These are phyloP conservation scores for Cytospora piceicola DNA, from an alignment of 2,329 filamentous ascomycete species.

Conservation along the genomic window DNA sequence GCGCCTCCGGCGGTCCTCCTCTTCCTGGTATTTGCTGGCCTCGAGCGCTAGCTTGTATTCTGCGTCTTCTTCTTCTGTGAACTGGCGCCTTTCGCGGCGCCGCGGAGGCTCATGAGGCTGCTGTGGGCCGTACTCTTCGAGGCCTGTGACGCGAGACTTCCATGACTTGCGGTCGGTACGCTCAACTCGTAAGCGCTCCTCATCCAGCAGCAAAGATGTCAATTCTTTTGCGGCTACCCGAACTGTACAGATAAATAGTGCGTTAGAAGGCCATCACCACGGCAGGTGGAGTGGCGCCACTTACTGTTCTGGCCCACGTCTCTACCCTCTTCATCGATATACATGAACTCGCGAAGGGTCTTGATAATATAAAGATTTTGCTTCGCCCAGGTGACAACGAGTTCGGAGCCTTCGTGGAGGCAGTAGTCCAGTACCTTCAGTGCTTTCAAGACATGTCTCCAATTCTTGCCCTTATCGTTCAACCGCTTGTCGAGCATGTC, in stretches of 20 bases:
- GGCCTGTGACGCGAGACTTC: slow-evolving; percentile 94
- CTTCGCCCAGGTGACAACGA: slow-evolving; percentile 96
- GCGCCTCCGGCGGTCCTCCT: slow-evolving; percentile 81
- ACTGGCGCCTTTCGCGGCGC: slow-evolving; percentile 53
- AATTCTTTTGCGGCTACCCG: slow-evolving; percentile 95
- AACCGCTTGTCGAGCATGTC: slow-evolving; percentile 99
- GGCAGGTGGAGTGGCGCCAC: neutral
- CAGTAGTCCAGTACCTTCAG: slow-evolving; percentile 98
- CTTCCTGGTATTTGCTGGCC: slow-evolving; percentile 92
- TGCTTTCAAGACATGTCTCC: slow-evolving; percentile 96
- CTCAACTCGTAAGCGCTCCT: slow-evolving; percentile 88
- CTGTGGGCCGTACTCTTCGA: slow-evolving; percentile 74
- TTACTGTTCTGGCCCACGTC: slow-evolving; percentile 96
- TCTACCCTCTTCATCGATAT: slow-evolving; percentile 91
- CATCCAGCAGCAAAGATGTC: slow-evolving; percentile 87
- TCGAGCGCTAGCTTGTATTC: slow-evolving; percentile 91
- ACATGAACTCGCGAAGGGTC: slow-evolving; percentile 94
- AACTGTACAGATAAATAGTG: slow-evolving; percentile 57
- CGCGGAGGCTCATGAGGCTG: slow-evolving; percentile 49
- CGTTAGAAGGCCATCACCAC: slow-evolving; percentile 31
- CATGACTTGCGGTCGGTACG: slow-evolving; percentile 89
- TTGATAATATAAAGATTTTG: slow-evolving; percentile 99
- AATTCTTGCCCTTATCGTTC: slow-evolving; percentile 99
- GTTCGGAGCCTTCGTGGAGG: slow-evolving; percentile 92
- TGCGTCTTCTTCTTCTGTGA: slow-evolving; percentile 79